Conservation (phyloP, 495 filamentous ascomycete species). For the Penicillium dipodomyicola region DNA sequence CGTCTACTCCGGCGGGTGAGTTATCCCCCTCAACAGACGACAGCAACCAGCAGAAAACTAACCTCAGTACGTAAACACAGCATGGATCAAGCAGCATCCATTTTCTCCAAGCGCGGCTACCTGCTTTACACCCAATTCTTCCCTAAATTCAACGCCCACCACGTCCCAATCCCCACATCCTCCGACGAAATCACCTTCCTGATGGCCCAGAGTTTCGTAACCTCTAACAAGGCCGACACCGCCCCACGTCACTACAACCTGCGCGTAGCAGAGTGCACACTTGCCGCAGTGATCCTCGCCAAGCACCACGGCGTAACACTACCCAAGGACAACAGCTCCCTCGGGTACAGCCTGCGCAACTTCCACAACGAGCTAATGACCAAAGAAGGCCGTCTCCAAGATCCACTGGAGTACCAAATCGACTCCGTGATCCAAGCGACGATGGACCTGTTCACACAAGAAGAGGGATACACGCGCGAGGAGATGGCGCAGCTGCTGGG, state of each 20-base stretch:
- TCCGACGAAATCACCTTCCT: conserved; percentile 84
- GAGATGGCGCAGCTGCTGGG: conserved; percentile 75
- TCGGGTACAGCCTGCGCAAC: conserved; percentile 79
- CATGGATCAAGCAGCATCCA: conserved; percentile 98
- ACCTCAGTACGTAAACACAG: conserved; percentile 16
- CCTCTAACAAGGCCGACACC: conserved; percentile 90
- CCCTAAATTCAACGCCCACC: conserved; percentile 69
- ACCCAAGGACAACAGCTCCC: conserved; percentile 74
- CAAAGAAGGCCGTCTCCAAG: conserved; percentile 53
- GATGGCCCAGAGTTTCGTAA: conserved; percentile 90
- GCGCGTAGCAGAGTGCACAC: conserved; percentile 88
- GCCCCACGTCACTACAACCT: conserved; percentile 94
- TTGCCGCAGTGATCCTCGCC: conserved; percentile 76
- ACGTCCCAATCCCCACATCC: conserved; percentile 81
- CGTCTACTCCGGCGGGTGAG: conserved; percentile 91
- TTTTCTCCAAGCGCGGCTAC: conserved; percentile 81
- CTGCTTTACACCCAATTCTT: conserved; percentile 89
- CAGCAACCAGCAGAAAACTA: conserved; percentile 28
- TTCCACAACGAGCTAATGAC: conserved; percentile 81
- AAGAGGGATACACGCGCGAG: conserved; percentile 82
- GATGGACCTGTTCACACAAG: conserved; percentile 62
- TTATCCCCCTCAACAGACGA: conserved; percentile 10
- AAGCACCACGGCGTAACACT: conserved; percentile 63
- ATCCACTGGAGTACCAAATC: conserved; percentile 63
- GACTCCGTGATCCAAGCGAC: conserved; percentile 63